These are phyloP conservation scores for Ogataea sp. DNA, from an alignment of 805 yeast species.

Conservation along the genomic window DNA sequence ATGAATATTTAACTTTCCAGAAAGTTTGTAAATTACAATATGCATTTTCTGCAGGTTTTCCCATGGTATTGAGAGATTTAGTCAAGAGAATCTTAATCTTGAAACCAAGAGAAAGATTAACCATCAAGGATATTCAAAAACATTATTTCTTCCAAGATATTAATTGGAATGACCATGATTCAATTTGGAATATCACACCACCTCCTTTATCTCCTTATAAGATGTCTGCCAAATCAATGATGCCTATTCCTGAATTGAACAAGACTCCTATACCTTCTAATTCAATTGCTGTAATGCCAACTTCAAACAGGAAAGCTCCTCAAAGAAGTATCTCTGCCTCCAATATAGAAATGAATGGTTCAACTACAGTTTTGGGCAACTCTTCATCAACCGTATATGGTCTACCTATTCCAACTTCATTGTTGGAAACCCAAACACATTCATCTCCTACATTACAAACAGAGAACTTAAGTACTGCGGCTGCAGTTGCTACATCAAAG, in stretches of 20 bases:
- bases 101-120: conserved; percentile 55
- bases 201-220: conserved; percentile 70
- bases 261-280: conserved; percentile 6
- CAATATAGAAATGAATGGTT: not conserved
- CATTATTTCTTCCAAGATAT: conserved; percentile 57
- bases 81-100: conserved; percentile 60
- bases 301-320: not conserved
- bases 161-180: conserved; percentile 43
- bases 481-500: conserved; percentile 3
- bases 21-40: conserved; percentile 72
- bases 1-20: conserved; percentile 75
- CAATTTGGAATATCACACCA: conserved; percentile 50
- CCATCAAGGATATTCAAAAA: conserved; percentile 45
- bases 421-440: conserved; percentile 1
- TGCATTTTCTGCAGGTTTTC: conserved; percentile 83
- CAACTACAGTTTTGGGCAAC: not conserved
- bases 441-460: conserved; percentile 4
- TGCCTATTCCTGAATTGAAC: conserved; percentile 51
- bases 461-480: not conserved
- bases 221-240: conserved; percentile 71
- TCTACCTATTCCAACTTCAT: conserved; percentile 1
- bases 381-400: conserved; percentile 1
- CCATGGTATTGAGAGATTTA: conserved; percentile 62
- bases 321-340: conserved; percentile 2
- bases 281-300: not conserved